These are phyloP conservation scores for Prosopis cineraria DNA, from an alignment of 306 rosid species.

Conservation along the genomic window DNA sequence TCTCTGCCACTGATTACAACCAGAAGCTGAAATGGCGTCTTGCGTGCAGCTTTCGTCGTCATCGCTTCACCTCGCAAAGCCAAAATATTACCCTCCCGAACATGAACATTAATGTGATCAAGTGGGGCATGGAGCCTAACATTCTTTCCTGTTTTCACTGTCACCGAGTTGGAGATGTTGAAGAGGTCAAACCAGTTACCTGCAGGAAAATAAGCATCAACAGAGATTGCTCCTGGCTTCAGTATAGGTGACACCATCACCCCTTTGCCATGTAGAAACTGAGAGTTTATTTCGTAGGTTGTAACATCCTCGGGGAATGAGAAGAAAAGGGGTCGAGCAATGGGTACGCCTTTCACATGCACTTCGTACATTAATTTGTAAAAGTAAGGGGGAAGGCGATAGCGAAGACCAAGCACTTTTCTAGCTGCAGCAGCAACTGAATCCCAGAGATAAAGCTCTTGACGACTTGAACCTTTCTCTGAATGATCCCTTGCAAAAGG, in stretches of 20 bases:
- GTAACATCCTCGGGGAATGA: slow-evolving; percentile 80
- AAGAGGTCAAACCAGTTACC: slow-evolving; percentile 93
- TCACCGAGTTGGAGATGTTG: slow-evolving; percentile 57
- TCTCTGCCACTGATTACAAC: slow-evolving; percentile 45
- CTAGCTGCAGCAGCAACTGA: slow-evolving; percentile 78
- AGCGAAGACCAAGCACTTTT: slow-evolving; percentile 81
- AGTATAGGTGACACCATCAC: slow-evolving; percentile 81
- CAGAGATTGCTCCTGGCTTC: slow-evolving; percentile 51
- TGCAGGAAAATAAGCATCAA: slow-evolving; percentile 78
- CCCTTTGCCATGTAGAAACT: slow-evolving; percentile 72
- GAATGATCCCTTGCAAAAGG: slow-evolving; percentile 94
- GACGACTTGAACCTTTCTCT: slow-evolving; percentile 42
- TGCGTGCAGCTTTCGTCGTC: slow-evolving; percentile 47
- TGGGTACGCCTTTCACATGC: slow-evolving; percentile 68
- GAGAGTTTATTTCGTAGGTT: slow-evolving; percentile 68
- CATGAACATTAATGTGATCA: slow-evolving; percentile 77
- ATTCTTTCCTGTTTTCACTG: slow-evolving; percentile 47
- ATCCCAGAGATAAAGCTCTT: slow-evolving; percentile 88
- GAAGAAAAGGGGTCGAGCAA: slow-evolving; percentile 91
- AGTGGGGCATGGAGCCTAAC: slow-evolving; percentile 64
- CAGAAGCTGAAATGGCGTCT: slow-evolving; percentile 62
- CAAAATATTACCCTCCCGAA: slow-evolving; percentile 74
- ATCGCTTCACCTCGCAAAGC: slow-evolving; percentile 71
- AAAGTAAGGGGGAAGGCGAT: slow-evolving; percentile 75
- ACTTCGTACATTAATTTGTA: slow-evolving; percentile 85